phyloP scores from a whole-genome alignment of 1,284 basidiomycete genomes.

The Phellopilus nigrolimitatus region DNA sequence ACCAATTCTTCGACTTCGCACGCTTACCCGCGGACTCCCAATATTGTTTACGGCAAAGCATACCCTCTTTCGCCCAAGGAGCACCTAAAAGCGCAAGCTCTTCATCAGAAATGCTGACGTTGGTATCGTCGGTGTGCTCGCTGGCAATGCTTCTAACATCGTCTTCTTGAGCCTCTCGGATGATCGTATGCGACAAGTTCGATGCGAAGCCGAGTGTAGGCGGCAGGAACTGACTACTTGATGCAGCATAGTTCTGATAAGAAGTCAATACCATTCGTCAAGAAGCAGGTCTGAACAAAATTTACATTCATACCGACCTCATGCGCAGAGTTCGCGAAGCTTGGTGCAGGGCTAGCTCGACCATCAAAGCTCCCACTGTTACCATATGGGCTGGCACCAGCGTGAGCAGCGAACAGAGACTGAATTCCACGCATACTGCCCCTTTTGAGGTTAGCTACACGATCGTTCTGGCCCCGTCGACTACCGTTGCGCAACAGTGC shows the following conservation, averaged over 20 bases:
- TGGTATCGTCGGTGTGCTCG: constrained; percentile 54
- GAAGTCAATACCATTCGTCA: constrained; percentile 9
- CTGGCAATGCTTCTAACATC: constrained; percentile 71
- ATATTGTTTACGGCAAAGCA: constrained; percentile 90
- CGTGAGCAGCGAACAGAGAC: constrained; percentile 61
- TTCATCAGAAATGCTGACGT: constrained; percentile 85
- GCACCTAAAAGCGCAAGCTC: constrained; percentile 91
- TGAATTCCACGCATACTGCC: constrained; percentile 86
- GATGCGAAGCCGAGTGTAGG: constrained; percentile 92
- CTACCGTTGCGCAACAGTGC: constrained; percentile 61
- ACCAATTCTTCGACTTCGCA: constrained; percentile 83
- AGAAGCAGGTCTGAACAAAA: constrained; percentile 1
- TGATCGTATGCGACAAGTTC: constrained; percentile 93
- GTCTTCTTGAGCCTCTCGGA: constrained; percentile 90
- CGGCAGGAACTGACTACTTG: constrained; percentile 51
- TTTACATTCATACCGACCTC: constrained; percentile 47
- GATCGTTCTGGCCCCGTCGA: constrained; percentile 59
- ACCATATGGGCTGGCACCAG: constrained; percentile 65
- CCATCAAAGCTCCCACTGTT: constrained; percentile 81
- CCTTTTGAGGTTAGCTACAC: constrained; percentile 76
- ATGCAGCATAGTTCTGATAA: constrained; percentile 33
- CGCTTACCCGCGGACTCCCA: constrained; percentile 83
- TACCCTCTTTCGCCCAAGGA: constrained; percentile 98
- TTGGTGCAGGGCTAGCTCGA: constrained; percentile 83
- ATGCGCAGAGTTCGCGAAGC: constrained; percentile 78